Percentiles rank a stretch among this genome's conserved stretches.
phyloP scores from a whole-genome alignment of 2,329 filamentous ascomycete species.

The Epichloe uncinata region DNA sequence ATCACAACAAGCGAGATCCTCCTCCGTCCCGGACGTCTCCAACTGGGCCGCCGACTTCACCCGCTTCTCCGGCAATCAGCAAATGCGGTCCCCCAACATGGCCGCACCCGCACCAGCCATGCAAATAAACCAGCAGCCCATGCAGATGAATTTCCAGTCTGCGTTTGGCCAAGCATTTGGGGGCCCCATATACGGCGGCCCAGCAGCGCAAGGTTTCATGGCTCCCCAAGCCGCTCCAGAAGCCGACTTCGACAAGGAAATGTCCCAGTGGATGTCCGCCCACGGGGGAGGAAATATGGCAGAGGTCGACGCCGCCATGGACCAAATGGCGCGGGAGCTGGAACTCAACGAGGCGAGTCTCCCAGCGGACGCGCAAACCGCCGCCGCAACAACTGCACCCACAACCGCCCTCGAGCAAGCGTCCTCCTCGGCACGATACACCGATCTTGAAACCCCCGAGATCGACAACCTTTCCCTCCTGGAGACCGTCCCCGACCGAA shows the following conservation, averaged over 20 bases:
- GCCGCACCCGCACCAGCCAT: conserved; percentile 10
- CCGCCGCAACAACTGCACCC: not conserved
- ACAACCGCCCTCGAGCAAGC: not conserved
- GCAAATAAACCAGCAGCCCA: conserved; percentile 13
- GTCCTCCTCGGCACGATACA: conserved; percentile 9
- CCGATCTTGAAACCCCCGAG: conserved; percentile 20
- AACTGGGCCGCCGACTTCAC: conserved; percentile 26
- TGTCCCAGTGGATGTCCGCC: conserved; percentile 27
- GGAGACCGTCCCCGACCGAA: not conserved
- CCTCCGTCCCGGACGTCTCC: conserved; percentile 12
- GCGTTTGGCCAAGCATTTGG: conserved; percentile 17
- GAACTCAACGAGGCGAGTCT: conserved; percentile 22
- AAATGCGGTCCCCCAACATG: conserved; percentile 9
- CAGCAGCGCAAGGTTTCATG: conserved; percentile 11
- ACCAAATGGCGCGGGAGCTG: conserved; percentile 28
- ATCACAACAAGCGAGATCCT: conserved; percentile 13
- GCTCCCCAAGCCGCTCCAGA: conserved; percentile 10
- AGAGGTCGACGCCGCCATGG: conserved; percentile 29
- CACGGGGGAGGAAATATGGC: conserved; percentile 22
- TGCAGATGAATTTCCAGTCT: conserved; percentile 15
- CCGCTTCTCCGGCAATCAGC: conserved; percentile 17
- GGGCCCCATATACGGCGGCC: conserved; percentile 16
- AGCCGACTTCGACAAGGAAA: conserved; percentile 27
- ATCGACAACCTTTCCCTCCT: conserved; percentile 20
- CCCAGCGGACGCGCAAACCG: conserved; percentile 8